Percentiles rank a stretch among this genome's conserved stretches.
These are phyloP conservation scores for Beta vulgaris DNA, from an alignment of 148 eudicot genomes.

Conservation along the genomic window DNA sequence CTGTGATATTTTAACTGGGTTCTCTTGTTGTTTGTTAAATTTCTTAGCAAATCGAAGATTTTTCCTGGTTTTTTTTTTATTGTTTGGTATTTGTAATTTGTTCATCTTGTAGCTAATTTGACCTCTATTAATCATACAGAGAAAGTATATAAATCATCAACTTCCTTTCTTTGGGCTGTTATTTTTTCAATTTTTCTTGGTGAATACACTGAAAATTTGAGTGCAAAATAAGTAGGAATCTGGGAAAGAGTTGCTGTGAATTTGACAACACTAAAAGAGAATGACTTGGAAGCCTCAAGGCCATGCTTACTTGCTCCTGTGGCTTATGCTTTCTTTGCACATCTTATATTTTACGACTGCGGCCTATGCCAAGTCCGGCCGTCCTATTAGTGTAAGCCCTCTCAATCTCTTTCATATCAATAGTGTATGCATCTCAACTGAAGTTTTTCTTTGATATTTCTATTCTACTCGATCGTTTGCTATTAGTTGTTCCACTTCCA, in stretches of 20 bases:
- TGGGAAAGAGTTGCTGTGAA: not conserved
- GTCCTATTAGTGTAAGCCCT: slow-evolving; percentile 60
- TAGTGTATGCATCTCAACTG: not conserved
- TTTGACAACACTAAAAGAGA: not conserved
- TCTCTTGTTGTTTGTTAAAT: not conserved
- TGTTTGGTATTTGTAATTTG: not conserved
- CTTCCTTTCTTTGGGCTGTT: not conserved
- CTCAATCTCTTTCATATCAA: not conserved
- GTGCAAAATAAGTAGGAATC: slow-evolving; percentile 15
- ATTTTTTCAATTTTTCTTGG: not conserved
- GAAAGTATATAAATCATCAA: not conserved
- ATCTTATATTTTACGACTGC: slow-evolving; percentile 23
- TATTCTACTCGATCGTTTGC: too few relatives aligned
- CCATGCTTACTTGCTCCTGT: slow-evolving; percentile 13
- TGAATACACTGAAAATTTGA: not conserved
- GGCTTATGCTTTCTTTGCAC: slow-evolving; percentile 27
- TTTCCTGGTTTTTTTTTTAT: not conserved
- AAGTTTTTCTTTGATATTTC: not conserved
- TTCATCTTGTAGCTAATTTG: not conserved
- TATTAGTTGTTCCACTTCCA: too few relatives aligned
- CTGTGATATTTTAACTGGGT: not conserved
- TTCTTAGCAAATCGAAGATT: not conserved
- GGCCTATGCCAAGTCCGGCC: slow-evolving; percentile 55
- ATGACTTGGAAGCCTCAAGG: slow-evolving; percentile 21
- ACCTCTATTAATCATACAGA: not conserved